Percentiles rank a stretch among this genome's conserved stretches.
These are phyloP conservation scores for Solanum appendiculatum DNA, from an alignment of 257 asterid genomes.

Conservation along the genomic window DNA sequence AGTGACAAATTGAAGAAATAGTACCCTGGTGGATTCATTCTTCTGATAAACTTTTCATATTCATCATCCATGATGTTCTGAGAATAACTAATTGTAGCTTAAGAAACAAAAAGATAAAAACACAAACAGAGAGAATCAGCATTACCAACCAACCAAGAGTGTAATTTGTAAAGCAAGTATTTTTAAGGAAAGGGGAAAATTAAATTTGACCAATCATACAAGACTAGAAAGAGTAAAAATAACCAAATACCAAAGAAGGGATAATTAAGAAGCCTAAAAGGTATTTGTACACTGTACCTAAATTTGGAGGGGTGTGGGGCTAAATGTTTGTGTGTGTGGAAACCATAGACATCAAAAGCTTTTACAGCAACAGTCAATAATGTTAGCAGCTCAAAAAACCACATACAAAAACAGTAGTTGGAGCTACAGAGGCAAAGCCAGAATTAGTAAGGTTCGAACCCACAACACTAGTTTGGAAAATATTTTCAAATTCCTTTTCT, in stretches of 20 bases:
- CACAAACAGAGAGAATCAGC: neutral
- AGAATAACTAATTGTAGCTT: slow-evolving; percentile 7
- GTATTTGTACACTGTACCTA: neutral
- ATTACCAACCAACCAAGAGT: slow-evolving; percentile 9
- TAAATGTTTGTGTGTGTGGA: neutral
- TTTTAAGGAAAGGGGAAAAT: neutral
- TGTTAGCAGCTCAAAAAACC: neutral
- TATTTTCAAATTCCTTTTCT: too few relatives aligned
- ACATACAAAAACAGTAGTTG: neutral
- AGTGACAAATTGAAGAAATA: neutral
- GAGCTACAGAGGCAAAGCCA: too few relatives aligned
- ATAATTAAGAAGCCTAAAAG: slow-evolving; percentile 7
- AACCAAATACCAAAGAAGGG: neutral
- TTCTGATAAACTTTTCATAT: slow-evolving; percentile 18
- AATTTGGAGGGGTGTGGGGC: neutral
- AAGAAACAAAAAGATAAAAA: neutral
- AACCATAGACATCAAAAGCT: neutral
- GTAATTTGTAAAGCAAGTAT: slow-evolving; percentile 13
- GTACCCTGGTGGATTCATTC: slow-evolving; percentile 30
- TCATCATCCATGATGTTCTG: slow-evolving; percentile 18
- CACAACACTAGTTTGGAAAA: too few relatives aligned
- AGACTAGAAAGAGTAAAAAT: neutral
- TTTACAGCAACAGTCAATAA: neutral
- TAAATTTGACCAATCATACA: slow-evolving; percentile 1
- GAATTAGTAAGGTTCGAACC: too few relatives aligned